Evolutionary conservation across 257 asterid species (phyloP), one percentile per base, ranked within the genome.

Genomic region (Petunia axillaris): DNA sequence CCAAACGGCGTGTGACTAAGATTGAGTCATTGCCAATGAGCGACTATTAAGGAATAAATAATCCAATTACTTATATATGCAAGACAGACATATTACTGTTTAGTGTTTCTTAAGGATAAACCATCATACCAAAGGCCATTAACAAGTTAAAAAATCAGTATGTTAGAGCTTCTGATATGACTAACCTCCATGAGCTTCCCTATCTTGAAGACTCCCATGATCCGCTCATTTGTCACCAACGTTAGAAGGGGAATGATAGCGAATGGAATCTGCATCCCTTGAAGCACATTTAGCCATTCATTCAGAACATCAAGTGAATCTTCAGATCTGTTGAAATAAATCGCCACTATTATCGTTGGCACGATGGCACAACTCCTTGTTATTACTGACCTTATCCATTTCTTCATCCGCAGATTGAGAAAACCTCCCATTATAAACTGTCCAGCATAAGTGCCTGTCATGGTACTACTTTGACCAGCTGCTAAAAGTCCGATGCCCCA

Each of bases 351-450:
- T 8, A 91, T 83, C 3, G 96, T 92, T 0, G 92, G 93, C 13
- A 92, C 37, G 48, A 92, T 91, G 15, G 97, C 97, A 66, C 91
- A 92, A 63, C 94, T 92, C 76, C 97, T 84, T 0, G 97, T 91
- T 71, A 92, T 90, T 83, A 92, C 65, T 0, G 97, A 92, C 46
- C 97, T 85, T 5, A 91, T 78, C 94, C 97, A 92, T 86, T 90
- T 92, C 85, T 84, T 90, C 54, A 92, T 85, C 59, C 71, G 85
- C 11, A 92, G 92, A 53, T 92, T 85, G 44, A 92, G 93, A 68
- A 92, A 92, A 36, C 96, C 96, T 5, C 82, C 92, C 97, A 92
- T 92, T 7, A 92, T 92, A 82, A 92, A 92, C 90, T 92, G 97
- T 4, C 97, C 93, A 2, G 97, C 94, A 67, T 91, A 92, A 14